Evolutionary conservation across 768 basidiomycete species (phyloP).

Genomic region (Termitomyces sp.): DNA sequence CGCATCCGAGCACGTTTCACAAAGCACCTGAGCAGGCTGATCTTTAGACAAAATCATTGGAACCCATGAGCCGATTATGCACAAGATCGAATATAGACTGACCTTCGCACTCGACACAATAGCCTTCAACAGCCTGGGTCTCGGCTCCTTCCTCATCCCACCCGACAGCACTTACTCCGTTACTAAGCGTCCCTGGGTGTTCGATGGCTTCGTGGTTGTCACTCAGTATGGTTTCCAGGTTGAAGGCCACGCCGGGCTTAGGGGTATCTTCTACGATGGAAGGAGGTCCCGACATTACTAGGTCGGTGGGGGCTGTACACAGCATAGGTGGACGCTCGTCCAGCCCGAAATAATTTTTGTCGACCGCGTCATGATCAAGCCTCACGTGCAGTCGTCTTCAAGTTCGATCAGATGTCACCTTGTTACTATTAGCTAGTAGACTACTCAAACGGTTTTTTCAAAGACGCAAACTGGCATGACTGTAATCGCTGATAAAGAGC

Average conservation of each 20-base stretch:
- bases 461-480: no score
- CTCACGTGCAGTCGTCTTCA: conserved; percentile 9
- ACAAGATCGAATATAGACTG: conserved; percentile 3
- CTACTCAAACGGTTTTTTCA: no score
- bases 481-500: no score
- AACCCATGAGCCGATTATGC: neutral
- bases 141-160: conserved; percentile 64
- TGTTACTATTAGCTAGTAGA: no score
- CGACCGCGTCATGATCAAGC: conserved; percentile 12
- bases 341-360: neutral
- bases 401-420: no score
- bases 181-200: conserved; percentile 34
- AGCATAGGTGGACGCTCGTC: conserved; percentile 5
- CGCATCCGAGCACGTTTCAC: conserved; percentile 64
- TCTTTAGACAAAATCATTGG: conserved; percentile 36
- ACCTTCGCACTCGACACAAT: conserved; percentile 88
- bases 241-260: conserved; percentile 31
- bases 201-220: conserved; percentile 59
- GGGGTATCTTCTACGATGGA: conserved; percentile 2
- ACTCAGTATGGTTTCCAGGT: conserved; percentile 66
- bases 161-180: conserved; percentile 36
- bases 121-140: conserved; percentile 51
- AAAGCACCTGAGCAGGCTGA: conserved; percentile 74
- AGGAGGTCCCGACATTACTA: conserved; percentile 6
- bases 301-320: neutral